A percentile compares a stretch with the other conserved stretches of the same genome.
These are phyloP conservation scores for Penicillium salamii DNA, from an alignment of 495 filamentous ascomycete species.

Conservation along the genomic window DNA sequence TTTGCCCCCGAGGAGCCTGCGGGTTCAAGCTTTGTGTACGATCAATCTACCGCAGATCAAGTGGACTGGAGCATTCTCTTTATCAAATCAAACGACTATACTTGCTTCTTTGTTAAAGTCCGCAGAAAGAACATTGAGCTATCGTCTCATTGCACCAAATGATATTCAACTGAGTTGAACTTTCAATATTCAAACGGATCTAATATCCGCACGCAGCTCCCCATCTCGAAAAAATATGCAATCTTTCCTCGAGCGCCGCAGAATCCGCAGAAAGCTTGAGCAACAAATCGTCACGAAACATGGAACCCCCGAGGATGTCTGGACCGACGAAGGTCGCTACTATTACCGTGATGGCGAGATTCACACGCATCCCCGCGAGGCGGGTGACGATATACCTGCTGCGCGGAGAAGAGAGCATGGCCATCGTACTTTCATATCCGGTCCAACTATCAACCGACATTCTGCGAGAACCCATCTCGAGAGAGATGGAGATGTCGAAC, in stretches of 20 bases:
- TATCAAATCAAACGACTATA: no score
- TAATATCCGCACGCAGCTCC: no score
- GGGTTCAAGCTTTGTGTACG: background rate
- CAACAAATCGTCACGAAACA: slow-evolving; percentile 25
- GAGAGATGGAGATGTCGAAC: slow-evolving; percentile 15
- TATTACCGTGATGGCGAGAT: slow-evolving; percentile 11
- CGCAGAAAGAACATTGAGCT: no score
- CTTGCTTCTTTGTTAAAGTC: no score
- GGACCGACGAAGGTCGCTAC: slow-evolving; percentile 17
- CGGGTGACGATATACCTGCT: slow-evolving; percentile 1
- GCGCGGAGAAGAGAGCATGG: slow-evolving; percentile 12
- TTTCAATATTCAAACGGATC: no score
- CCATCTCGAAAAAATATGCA: slow-evolving; percentile 21
- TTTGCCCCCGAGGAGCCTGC: background rate
- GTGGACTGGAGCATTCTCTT: no score
- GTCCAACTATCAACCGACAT: slow-evolving; percentile 14
- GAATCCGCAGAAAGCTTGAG: slow-evolving; percentile 32
- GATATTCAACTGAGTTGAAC: no score
- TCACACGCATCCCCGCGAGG: slow-evolving; percentile 5
- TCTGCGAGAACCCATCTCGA: slow-evolving; percentile 9
- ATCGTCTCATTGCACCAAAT: no score
- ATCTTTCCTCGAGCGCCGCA: slow-evolving; percentile 33
- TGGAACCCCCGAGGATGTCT: slow-evolving; percentile 8
- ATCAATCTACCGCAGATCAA: background rate
- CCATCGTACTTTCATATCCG: slow-evolving; percentile 6